Evolutionary conservation across 495 filamentous ascomycete species (phyloP), one percentile per base, ranked within the genome.

Genomic region (Amphirosellinia nigrospora): DNA sequence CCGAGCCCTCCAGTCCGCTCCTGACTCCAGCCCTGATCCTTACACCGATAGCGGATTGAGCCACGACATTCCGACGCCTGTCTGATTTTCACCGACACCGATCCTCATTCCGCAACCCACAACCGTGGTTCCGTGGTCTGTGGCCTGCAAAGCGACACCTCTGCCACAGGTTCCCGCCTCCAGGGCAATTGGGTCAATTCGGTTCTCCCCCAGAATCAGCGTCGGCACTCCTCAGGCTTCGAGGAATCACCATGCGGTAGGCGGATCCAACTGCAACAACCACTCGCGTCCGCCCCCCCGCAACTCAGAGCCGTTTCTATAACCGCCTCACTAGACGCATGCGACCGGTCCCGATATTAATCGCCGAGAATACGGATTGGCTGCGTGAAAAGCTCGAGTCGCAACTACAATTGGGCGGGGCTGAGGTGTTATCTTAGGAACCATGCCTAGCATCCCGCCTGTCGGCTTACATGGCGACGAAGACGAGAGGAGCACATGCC

Each of bases 191-290:
- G 2, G 19, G 30, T 21, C n/a, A 36, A 64, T 36, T 58, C 23
- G 32, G 43, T 3, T 26, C 45, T 38, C 34, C 32, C 3, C 23
- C 10, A 52, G 38, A 34, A 21, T 10, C 52, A 48, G n/a, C 50
- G 13, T 41, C 19, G 3, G 21, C 32, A 58, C 71, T 68, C 72
- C 71, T 76, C 71, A 56, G 67, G 28, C 36, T 6, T 32, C 43
- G 38, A 69, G 36, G 71, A 55, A 48, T 71, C 72, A 68, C 53
- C 64, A 74, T 72, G 72, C 62, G 73, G 58, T 78, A 73, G 48
- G 63, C 39, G 52, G 16, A 30, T 26, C 6, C 38, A 9, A 21
- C 55, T 6, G 32, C 55, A 58, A 36, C 30, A 58, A 58, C 28
- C 32, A 52, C 39, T 55, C 56, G 30, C 41, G 21, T 52, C 52